Evolutionary conservation across 1,139 yeast genomes (phyloP), one percentile per base, ranked within the genome.

Genomic region (Insectozyma bohioensis): DNA sequence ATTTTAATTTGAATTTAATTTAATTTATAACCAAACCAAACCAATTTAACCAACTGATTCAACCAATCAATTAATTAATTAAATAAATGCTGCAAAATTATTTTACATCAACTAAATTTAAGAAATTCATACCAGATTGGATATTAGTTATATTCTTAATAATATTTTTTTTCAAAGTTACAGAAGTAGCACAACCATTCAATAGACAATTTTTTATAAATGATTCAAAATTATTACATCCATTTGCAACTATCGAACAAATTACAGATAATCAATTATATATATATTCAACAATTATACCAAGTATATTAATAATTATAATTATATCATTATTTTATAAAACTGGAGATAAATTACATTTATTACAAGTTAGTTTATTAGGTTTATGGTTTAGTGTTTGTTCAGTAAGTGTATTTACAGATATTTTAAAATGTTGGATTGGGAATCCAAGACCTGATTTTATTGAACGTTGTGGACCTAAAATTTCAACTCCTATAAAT

Each of bases 391-490:
- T 57, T 11, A 45, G 62, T 6, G 45, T 58, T 12, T 30, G 49
- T 16, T 33, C 43, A 12, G 38, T 42, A 18, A 46, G 51, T 4
- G 51, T 52, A 7, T 28, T 55, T 14, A 68, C 73, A n/a, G 75
- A 68, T 43, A 51, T 67, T 15, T 49, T 69, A 31, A 69, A 68
- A 43, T 59, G 61, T 31, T 67, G 74, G 74, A 63, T 69, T 24
- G 67, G 67, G n/a, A 52, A 71, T 34, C 73, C 72, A 3, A 48
- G 75, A 24, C 75, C 75, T 1, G 75, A 69, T 42, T 68, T 69
- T 37, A 47, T 69, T 20, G 63, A 55, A 12, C 47, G 75, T 28
- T 69, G 75, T 51, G 66, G 67, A 1, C 62, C 73, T 3, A 37
- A 35, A 4, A 33, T 40, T 3, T 58, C 54, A 6, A 62, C 70